Percentiles rank a stretch among this genome's conserved stretches.
These are phyloP conservation scores for Tulasnella sp. DNA, from an alignment of 768 basidiomycete genomes.

Conservation along the genomic window DNA sequence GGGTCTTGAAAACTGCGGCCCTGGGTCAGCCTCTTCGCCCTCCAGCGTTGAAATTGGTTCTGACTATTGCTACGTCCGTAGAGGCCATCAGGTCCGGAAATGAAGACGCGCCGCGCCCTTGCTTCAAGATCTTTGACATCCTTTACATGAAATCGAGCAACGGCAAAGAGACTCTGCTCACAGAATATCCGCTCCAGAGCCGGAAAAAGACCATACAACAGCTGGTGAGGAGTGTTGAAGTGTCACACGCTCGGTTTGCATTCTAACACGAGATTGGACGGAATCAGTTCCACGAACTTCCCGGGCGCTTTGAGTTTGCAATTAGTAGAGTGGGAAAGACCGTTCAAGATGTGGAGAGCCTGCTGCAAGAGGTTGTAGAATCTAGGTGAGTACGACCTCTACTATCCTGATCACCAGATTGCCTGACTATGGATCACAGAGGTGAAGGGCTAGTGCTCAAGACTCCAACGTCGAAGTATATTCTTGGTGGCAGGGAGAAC, in stretches of 20 bases:
- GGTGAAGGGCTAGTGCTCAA: constrained; percentile 95
- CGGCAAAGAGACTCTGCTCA: constrained; percentile 48
- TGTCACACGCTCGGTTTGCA: too few species aligned
- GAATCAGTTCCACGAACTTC: constrained; percentile 48
- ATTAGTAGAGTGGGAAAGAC: constrained; percentile 63
- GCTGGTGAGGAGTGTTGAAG: too few species aligned
- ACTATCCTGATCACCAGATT: too few species aligned
- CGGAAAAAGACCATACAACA: constrained; percentile 65
- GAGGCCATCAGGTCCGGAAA: constrained; percentile 37
- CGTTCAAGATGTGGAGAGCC: constrained; percentile 66
- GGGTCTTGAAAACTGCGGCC: constrained; percentile 87
- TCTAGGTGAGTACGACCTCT: constrained; percentile 34
- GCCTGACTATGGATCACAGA: constrained; percentile 27
- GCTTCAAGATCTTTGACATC: constrained; percentile 95
- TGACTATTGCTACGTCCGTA: not conserved
- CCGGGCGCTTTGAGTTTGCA: constrained; percentile 74
- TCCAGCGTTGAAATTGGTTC: not conserved
- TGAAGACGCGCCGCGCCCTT: constrained; percentile 71
- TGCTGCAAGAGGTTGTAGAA: constrained; percentile 77
- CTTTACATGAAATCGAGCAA: constrained; percentile 58
- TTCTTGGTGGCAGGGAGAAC: constrained; percentile 74
- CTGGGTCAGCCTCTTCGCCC: constrained; percentile 41
- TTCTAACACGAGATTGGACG: not conserved
- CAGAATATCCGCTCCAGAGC: constrained; percentile 57
- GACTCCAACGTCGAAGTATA: constrained; percentile 67